A percentile compares a stretch with the other conserved stretches of the same genome.
Evolutionary conservation across 805 yeast genomes (phyloP).

Genomic region (Nakazawaea ernobii): DNA sequence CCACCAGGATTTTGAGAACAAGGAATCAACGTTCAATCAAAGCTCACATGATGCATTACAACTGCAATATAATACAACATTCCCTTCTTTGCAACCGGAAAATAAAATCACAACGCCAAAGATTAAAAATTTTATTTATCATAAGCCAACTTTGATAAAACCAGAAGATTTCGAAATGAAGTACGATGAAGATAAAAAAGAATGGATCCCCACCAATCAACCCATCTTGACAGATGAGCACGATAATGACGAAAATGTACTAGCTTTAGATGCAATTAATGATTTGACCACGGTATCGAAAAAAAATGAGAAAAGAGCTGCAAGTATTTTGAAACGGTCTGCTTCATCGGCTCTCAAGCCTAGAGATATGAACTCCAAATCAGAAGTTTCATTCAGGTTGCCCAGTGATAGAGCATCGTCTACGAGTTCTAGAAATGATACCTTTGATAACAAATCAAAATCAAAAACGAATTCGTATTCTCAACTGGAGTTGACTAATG

Average conservation of each 20-base stretch:
- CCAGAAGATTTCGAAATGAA: slow-evolving; percentile 9
- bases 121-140: background rate
- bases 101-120: slow-evolving; percentile 7
- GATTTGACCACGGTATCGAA: slow-evolving; percentile 7
- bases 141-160: slow-evolving; percentile 6
- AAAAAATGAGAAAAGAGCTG: background rate
- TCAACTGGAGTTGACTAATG: slow-evolving; percentile 24
- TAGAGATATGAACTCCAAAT: slow-evolving; percentile 5
- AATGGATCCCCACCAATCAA: slow-evolving; percentile 5
- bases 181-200: background rate
- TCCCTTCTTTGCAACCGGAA: slow-evolving; percentile 10
- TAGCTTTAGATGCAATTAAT: slow-evolving; percentile 8
- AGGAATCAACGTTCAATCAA: background rate
- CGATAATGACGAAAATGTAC: slow-evolving; percentile 7
- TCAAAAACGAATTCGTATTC: background rate
- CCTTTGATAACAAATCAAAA: slow-evolving; percentile 1
- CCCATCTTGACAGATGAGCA: background rate
- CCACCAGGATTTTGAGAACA: too few relatives aligned
- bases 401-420: slow-evolving; percentile 21
- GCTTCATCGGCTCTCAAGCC: slow-evolving; percentile 1
- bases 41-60: background rate
- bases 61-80: slow-evolving; percentile 4
- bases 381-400: slow-evolving; percentile 36
- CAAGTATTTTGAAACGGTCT: slow-evolving; percentile 1
- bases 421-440: slow-evolving; percentile 18